phyloP scores from a whole-genome alignment of 2,329 filamentous ascomycete genomes.

The Beauveria rudraprayagi region DNA sequence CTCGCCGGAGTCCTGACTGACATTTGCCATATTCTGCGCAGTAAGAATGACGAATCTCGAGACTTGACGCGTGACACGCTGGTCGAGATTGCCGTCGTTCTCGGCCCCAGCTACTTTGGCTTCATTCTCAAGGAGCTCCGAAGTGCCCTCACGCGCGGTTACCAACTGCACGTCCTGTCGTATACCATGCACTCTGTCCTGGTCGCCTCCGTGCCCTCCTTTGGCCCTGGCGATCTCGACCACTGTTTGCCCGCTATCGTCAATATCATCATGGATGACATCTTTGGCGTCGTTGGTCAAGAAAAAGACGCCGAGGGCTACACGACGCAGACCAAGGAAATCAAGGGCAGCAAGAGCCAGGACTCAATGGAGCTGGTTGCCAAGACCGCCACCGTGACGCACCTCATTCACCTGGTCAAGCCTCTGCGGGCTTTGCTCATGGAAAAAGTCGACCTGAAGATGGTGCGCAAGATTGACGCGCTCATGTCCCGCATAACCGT shows the following conservation, averaged over 20 bases:
- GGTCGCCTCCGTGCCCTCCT: slow-evolving; percentile 62
- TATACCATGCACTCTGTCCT: slow-evolving; percentile 92
- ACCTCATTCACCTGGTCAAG: slow-evolving; percentile 65
- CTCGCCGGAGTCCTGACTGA: slow-evolving; percentile 82
- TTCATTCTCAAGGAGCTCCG: slow-evolving; percentile 91
- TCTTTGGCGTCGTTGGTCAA: slow-evolving; percentile 84
- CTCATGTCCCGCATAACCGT: slow-evolving; percentile 74
- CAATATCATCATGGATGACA: slow-evolving; percentile 89
- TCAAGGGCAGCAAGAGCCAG: slow-evolving; percentile 96
- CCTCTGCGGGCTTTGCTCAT: slow-evolving; percentile 72
- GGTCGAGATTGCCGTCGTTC: slow-evolving; percentile 69
- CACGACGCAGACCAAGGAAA: slow-evolving; percentile 89
- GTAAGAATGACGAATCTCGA: slow-evolving; percentile 77
- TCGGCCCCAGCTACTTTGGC: slow-evolving; percentile 76
- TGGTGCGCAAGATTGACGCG: slow-evolving; percentile 85
- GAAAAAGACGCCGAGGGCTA: slow-evolving; percentile 98
- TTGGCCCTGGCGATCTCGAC: slow-evolving; percentile 76
- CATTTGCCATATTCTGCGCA: slow-evolving; percentile 85
- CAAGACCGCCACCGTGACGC: slow-evolving; percentile 66
- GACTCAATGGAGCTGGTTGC: slow-evolving; percentile 94
- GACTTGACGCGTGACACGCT: slow-evolving; percentile 88
- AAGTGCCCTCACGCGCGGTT: slow-evolving; percentile 73
- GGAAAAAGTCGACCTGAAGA: slow-evolving; percentile 75
- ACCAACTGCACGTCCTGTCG: slow-evolving; percentile 89
- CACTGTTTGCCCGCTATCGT: slow-evolving; percentile 76